Percentiles rank a stretch among this genome's conserved stretches.
Conservation (phyloP, 2,329 filamentous ascomycete species). For the Septoria petroselini region DNA sequence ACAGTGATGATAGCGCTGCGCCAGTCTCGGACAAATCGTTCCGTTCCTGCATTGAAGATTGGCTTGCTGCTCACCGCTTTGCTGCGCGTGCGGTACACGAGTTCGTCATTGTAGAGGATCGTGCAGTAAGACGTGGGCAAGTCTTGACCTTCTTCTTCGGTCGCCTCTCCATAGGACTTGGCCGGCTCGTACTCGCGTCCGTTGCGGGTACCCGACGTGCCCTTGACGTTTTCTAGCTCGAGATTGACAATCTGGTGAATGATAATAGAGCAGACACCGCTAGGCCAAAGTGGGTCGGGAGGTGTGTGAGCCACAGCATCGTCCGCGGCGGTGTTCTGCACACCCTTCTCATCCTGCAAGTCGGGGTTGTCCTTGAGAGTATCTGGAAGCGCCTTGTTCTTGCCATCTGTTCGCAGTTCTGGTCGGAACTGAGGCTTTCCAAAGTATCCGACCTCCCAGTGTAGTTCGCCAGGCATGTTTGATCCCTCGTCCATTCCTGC, state of each 20-base stretch:
- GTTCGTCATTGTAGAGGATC: conserved; percentile 81
- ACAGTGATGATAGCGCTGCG: conserved; percentile 80
- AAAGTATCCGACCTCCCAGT: conserved; percentile 97
- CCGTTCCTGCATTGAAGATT: conserved; percentile 95
- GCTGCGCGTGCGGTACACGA: conserved; percentile 88
- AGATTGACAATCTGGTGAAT: conserved; percentile 95
- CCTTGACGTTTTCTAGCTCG: conserved; percentile 86
- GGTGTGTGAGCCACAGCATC: conserved; percentile 86
- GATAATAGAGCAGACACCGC: conserved; percentile 79
- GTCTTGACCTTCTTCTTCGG: conserved; percentile 74
- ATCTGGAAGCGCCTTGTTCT: conserved; percentile 72
- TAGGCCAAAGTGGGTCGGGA: conserved; percentile 94
- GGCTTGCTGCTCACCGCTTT: conserved; percentile 93
- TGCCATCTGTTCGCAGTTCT: conserved; percentile 81
- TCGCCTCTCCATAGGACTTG: conserved; percentile 76
- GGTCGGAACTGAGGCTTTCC: conserved; percentile 83
- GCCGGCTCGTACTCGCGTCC: conserved; percentile 87
- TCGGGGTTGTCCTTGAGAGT: conserved; percentile 70
- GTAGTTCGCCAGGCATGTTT: conserved; percentile 86
- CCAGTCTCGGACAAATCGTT: conserved; percentile 92
- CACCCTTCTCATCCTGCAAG: conserved; percentile 84
- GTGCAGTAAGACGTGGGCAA: conserved; percentile 93
- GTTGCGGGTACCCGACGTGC: conserved; percentile 74
- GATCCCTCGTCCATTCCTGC: conserved; percentile 78
- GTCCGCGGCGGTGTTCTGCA: conserved; percentile 68